Base-by-base conservation (phyloP, 805 yeast species). In the Nakazawaea pomicola region DNA sequence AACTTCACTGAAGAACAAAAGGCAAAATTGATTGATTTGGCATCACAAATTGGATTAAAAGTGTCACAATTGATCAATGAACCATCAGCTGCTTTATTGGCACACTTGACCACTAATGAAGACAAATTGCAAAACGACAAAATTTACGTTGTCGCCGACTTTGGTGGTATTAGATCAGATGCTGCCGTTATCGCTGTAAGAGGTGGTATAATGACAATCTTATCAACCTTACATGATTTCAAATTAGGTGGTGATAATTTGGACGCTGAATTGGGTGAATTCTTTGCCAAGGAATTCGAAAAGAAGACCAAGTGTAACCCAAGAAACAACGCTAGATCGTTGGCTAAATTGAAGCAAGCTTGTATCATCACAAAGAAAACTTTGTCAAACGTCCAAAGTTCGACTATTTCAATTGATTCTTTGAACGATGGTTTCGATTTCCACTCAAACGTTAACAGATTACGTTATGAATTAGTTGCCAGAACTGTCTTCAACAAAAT, bases 91-190 rank as follows among this genome's bases (percentile, higher is more conserved):
- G 95, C 97, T 37, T 69, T 93, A 49, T 71, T 93, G 51, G 88
- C 98, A 4, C 91, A 90, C 58, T 68, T 78, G 45, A 65, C 75
- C 30, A 56, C 67, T 28, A 61, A 70, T 42, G 74, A 64, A 31
- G 77, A 73, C 48, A 63, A 67, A 41, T 61, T 73, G 47, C 53
- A 54, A 42, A 65, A 77, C 50, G 95, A 88, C 65, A 83, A 83
- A 70, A 64, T 86, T 46, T 81, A 81, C 56, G 95, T 88, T 37
- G 96, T 93, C 52, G 95, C 95, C 41, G 99, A 93, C 65, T 86
- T 93, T 56, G 99, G 99, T 62, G 97, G 96, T 58, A 74, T 89
- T 53, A 78, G 98, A 67, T 82, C 95, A 31, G 98, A 93, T 60
- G 96, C 90, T 47, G 96, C 98, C 45, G 90, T 93, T 38, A 70